Base-by-base conservation (phyloP, 2,329 filamentous ascomycete genomes). In the Trichophyton equinum region DNA sequence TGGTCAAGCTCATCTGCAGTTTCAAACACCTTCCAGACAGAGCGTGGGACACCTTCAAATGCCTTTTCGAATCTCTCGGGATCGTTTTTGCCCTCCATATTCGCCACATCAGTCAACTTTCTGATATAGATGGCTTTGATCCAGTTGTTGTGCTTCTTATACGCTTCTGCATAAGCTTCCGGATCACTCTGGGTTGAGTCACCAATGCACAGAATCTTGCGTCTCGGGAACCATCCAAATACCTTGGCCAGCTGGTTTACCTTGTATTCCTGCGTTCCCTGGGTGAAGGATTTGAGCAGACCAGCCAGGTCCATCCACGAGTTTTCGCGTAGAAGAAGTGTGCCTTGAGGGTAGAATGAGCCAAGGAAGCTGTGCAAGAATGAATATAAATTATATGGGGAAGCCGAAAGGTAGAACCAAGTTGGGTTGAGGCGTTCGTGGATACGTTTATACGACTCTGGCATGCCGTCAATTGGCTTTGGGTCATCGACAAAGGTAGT, bases 391-490 rank as follows among this genome's bases (percentile, higher is more conserved):
- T 95, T 96, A 77, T 96, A 96, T 0, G 92, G 92, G 0, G 91
- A 95, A 0, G 92, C 91, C 0, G 89, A 95, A 55, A 97, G 82
- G 73, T 97, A 97, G 78, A 95, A 96, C 81, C 89, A 96, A 0
- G 90, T 82, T 1, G 90, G 86, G 7, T 80, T 78, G 7, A 84
- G 75, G 46, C 76, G 72, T 13, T 71, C 70, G 51, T 85, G 77
- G 9, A 95, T 78, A 60, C 85, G 79, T 22, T 77, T 74, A 76
- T 96, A 96, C 0, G 96, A 80, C 67, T 89, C 85, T 0, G 91
- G 88, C 90, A 96, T 96, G 56, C 89, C 90, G 0, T 79, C 68
- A 13, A 92, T 84, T 0, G 89, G 84, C 13, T 80, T 77, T 0
- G 91, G 86, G 15, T 84, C 77, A 58, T 91, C 87, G 55, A 88